Percentiles rank a stretch among this genome's conserved stretches.
Evolutionary conservation across 1,284 basidiomycete species (phyloP).

Genomic region (Cutaneotrichosporon spelunceum): DNA sequence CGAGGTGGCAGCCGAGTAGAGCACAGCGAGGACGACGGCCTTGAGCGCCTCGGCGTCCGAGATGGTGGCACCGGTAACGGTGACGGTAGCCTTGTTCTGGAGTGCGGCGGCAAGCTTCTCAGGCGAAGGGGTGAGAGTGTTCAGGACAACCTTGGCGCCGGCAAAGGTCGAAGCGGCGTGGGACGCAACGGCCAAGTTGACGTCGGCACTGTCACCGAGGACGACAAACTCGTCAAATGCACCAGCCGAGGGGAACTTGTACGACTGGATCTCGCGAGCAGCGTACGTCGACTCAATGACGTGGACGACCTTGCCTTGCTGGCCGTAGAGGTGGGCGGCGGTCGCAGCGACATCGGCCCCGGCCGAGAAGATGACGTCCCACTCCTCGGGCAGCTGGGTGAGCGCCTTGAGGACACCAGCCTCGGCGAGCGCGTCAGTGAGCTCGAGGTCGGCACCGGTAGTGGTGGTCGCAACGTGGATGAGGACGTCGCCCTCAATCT

Average conservation of each 20-base stretch:
- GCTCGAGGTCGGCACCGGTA: conserved; percentile 58
- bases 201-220: conserved; percentile 28
- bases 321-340: conserved; percentile 52
- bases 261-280: conserved; percentile 41
- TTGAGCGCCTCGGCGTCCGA: conserved; percentile 46
- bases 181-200: conserved; percentile 42
- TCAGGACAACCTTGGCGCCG: conserved; percentile 38
- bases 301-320: conserved; percentile 42
- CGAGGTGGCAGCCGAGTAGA: conserved; percentile 51
- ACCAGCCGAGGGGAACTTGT: conserved; percentile 40
- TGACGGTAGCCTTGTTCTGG: conserved; percentile 35
- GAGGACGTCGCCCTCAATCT: conserved; percentile 66
- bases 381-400: conserved; percentile 63
- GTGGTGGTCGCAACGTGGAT: conserved; percentile 73
- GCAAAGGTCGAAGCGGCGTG: conserved; percentile 32
- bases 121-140: conserved; percentile 40
- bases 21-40: conserved; percentile 53
- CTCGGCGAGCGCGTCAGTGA: conserved; percentile 65
- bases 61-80: conserved; percentile 39
- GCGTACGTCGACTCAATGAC: conserved; percentile 49
- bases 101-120: conserved; percentile 38
- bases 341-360: conserved; percentile 74
- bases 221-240: conserved; percentile 32
- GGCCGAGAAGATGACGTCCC: conserved; percentile 75
- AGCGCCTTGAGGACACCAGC: conserved; percentile 52